A percentile compares a stretch with the other conserved stretches of the same genome.
phyloP scores from a whole-genome alignment of 345 rosid species.

The Cardamine chenopodiifolia region DNA sequence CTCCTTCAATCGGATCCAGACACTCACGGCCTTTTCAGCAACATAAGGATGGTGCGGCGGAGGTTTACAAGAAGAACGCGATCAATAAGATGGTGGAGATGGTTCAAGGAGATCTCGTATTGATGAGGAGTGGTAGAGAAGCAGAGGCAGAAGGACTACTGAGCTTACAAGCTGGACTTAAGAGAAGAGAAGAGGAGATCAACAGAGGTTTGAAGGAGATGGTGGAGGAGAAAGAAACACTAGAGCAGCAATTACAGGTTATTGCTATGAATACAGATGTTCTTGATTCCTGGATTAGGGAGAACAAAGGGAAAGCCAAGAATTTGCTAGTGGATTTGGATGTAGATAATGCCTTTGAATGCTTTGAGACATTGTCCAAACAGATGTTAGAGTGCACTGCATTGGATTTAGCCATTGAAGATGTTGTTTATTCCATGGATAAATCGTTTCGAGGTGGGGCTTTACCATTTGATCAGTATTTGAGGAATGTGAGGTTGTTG shows the following conservation, averaged over 20 bases:
- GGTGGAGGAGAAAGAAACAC: constrained; percentile 70
- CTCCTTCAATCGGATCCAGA: constrained; percentile 44
- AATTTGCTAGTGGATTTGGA: constrained; percentile 42
- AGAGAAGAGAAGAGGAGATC: constrained; percentile 65
- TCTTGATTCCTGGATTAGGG: constrained; percentile 69
- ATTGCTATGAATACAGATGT: constrained; percentile 73
- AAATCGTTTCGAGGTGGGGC: constrained; percentile 71
- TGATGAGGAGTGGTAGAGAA: constrained; percentile 68
- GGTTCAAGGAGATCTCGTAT: constrained; percentile 58
- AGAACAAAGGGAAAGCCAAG: constrained; percentile 57
- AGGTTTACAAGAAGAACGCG: constrained; percentile 72
- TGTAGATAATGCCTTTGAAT: constrained; percentile 63
- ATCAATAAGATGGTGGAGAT: constrained; percentile 71
- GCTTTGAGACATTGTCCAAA: constrained; percentile 59
- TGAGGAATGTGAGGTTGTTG: constrained; percentile 85
- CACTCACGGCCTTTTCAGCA: constrained; percentile 40
- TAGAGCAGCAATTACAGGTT: constrained; percentile 84
- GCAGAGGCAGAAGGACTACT: constrained; percentile 80
- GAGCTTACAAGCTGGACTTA: constrained; percentile 62
- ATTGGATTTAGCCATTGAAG: constrained; percentile 85
- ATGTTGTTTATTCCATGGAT: constrained; percentile 72
- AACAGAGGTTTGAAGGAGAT: constrained; percentile 65
- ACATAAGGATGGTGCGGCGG: constrained; percentile 63
- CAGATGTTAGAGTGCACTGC: constrained; percentile 84
- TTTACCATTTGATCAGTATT: constrained; percentile 75